Evolutionary conservation across 495 filamentous ascomycete species (phyloP).

Genomic region (Aspergillus bertholletiae): DNA sequence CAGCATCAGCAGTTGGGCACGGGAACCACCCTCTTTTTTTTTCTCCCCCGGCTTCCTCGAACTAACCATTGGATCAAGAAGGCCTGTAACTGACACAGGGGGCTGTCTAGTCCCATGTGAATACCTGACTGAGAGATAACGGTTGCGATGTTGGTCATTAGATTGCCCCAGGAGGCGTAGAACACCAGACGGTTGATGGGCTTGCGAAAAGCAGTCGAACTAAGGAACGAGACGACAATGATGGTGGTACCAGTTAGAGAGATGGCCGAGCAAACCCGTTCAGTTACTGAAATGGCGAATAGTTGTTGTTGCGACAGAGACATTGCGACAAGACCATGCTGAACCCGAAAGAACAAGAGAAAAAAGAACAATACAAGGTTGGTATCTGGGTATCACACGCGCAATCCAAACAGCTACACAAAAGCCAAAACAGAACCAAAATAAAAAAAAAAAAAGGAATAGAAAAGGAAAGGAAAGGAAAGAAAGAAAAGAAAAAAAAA

Average conservation of each 20-base stretch:
- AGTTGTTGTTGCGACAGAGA: conserved; percentile 20
- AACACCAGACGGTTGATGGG: conserved; percentile 89
- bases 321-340: conserved; percentile 19
- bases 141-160: conserved; percentile 76
- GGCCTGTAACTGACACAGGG: conserved; percentile 71
- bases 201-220: conserved; percentile 51
- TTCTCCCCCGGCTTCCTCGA: no score
- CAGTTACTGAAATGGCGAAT: conserved; percentile 54
- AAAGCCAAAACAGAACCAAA: no score
- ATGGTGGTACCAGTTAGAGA: conserved; percentile 71
- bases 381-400: neutral
- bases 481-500: no score
- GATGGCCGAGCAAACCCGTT: conserved; percentile 64
- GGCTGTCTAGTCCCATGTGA: conserved; percentile 33
- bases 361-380: neutral
- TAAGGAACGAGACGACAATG: conserved; percentile 68
- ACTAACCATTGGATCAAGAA: conserved; percentile 71
- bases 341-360: neutral
- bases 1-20: neutral
- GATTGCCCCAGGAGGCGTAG: conserved; percentile 80
- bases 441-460: no score
- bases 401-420: neutral
- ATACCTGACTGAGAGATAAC: conserved; percentile 64
- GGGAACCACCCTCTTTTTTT: no score
- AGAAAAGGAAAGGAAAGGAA: no score